Percentiles rank a stretch among this genome's conserved stretches.
phyloP scores from a whole-genome alignment of 2,329 filamentous ascomycete species.

The Ilyonectria destructans region DNA sequence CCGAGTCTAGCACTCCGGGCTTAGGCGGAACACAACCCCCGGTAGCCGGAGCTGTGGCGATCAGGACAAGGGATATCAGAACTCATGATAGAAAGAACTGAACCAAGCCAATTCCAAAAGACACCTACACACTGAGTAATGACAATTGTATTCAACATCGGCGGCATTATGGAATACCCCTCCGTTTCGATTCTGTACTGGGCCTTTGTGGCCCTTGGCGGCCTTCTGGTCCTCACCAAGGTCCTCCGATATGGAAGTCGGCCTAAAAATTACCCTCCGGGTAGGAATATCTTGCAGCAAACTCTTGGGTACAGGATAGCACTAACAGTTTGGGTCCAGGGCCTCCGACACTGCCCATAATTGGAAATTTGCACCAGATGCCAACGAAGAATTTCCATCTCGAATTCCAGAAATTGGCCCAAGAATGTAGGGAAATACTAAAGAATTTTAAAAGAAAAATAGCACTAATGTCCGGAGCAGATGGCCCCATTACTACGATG shows the following conservation, averaged over 20 bases:
- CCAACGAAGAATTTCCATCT: constrained; percentile 20
- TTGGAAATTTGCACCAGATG: constrained; percentile 20
- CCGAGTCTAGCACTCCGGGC: background rate
- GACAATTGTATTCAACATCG: background rate
- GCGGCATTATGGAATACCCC: background rate
- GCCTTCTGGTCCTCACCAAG: background rate
- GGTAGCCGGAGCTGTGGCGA: background rate
- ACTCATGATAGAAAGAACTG: background rate
- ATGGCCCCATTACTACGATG: constrained; percentile 10
- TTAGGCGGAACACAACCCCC: background rate
- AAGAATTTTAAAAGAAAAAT: background rate
- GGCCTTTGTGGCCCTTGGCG: background rate
- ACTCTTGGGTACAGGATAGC: background rate
- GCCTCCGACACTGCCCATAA: background rate
- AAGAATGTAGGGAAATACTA: background rate
- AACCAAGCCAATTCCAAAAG: background rate
- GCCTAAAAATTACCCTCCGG: constrained; percentile 10
- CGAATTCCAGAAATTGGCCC: constrained; percentile 13
- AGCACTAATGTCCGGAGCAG: background rate
- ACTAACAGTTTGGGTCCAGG: background rate
- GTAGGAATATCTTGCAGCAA: background rate
- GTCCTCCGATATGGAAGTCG: constrained; percentile 6
- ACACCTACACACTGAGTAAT: background rate
- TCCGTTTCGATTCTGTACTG: background rate
- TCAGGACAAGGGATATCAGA: background rate